Conservation (phyloP, 2,329 filamentous ascomycete species). For the Herpotrichia juniperi region DNA sequence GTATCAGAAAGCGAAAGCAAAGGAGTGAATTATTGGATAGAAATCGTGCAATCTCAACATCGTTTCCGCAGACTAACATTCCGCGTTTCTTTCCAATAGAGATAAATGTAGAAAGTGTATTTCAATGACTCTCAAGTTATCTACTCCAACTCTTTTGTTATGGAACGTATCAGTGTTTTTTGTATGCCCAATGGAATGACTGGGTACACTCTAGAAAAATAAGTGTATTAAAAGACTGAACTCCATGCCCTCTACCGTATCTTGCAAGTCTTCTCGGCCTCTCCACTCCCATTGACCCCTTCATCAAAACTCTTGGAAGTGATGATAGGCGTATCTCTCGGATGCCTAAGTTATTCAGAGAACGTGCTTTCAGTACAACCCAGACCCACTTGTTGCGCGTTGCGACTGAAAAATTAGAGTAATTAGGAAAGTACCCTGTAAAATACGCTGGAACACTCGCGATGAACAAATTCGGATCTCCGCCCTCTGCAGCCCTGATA, state of each 20-base stretch:
- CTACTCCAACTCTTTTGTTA: too few species aligned
- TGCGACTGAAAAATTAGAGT: conserved; percentile 52
- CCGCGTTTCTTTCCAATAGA: too few species aligned
- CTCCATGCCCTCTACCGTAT: conserved; percentile 62
- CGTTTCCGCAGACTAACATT: too few species aligned
- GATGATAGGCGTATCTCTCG: conserved; percentile 67
- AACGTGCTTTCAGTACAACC: conserved; percentile 64
- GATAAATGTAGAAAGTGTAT: too few species aligned
- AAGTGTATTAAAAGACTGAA: too few species aligned
- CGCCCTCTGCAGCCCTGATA: conserved; percentile 35
- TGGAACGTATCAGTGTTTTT: too few species aligned
- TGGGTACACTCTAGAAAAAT: too few species aligned
- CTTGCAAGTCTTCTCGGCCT: conserved; percentile 60
- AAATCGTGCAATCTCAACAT: too few species aligned
- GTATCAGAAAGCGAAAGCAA: too few species aligned
- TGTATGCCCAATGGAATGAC: too few species aligned
- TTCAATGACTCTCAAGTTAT: too few species aligned
- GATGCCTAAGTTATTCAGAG: conserved; percentile 67
- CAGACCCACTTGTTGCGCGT: conserved; percentile 55
- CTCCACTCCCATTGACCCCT: conserved; percentile 64
- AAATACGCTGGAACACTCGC: conserved; percentile 61
- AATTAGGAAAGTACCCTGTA: conserved; percentile 61
- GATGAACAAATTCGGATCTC: conserved; percentile 59
- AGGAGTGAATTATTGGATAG: too few species aligned
- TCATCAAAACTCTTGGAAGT: conserved; percentile 32